A percentile compares a stretch with the other conserved stretches of the same genome.
Conservation (phyloP, 108 stramenopile species). For the Aureococcus anophagefferens region DNA sequence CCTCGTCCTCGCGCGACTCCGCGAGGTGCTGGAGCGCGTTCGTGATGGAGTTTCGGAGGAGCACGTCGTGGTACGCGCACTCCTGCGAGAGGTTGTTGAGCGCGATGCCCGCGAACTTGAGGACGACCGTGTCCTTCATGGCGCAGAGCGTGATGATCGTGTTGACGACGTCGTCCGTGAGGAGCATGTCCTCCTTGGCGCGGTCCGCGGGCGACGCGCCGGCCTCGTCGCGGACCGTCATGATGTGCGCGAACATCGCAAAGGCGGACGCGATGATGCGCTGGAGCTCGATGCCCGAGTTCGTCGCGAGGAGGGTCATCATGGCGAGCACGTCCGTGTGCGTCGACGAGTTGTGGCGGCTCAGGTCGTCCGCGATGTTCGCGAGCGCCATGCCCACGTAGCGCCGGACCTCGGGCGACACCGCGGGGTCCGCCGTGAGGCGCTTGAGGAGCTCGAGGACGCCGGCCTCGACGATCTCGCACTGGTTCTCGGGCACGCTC, state of each 20-base stretch:
- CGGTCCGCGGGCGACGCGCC: neutral
- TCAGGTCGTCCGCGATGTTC: conserved; percentile 1
- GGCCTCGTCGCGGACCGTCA: neutral
- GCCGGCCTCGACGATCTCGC: neutral
- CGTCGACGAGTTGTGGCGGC: neutral
- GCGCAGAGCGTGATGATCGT: neutral
- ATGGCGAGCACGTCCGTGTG: neutral
- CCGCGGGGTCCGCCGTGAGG: conserved; percentile 5
- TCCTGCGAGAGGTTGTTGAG: neutral
- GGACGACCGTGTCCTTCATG: neutral
- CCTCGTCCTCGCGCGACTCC: neutral
- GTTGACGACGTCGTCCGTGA: neutral
- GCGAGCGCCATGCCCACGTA: conserved; percentile 4
- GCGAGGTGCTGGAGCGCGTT: neutral
- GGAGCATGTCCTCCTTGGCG: neutral
- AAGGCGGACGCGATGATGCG: neutral
- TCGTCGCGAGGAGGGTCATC: neutral
- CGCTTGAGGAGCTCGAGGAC: neutral
- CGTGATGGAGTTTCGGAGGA: neutral
- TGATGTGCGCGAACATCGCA: neutral
- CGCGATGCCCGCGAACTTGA: neutral
- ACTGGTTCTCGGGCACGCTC: neutral
- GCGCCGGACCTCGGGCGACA: conserved; percentile 2
- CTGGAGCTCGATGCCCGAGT: neutral
- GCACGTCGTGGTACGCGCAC: neutral